Evolutionary conservation across 192 early-diverging fungal genomes (phyloP).

Genomic region (Backusella macrospora): DNA sequence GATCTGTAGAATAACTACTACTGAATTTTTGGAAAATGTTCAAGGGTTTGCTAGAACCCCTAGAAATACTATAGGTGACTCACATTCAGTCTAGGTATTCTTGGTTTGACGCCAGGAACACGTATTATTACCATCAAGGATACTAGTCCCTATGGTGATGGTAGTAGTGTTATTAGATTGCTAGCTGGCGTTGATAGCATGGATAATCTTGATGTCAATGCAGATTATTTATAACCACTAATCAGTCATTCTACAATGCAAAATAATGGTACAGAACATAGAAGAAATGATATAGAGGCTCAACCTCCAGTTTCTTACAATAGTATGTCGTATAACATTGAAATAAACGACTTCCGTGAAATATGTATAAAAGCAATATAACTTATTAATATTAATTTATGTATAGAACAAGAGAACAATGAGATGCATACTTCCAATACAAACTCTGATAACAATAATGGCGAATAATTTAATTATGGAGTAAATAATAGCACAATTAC

Average conservation of each 20-base stretch:
- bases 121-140: not conserved
- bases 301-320: not conserved
- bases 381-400: not conserved
- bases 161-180: slow-evolving; percentile 2
- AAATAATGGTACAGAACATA: not conserved
- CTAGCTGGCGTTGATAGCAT: not conserved
- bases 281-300: not conserved
- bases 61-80: not conserved
- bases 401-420: not conserved
- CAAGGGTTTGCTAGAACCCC: not conserved
- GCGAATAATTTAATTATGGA: not conserved
- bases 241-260: not conserved
- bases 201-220: not conserved
- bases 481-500: not conserved
- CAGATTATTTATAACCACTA: not conserved
- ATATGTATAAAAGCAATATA: not conserved
- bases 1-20: not conserved
- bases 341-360: not conserved
- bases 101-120: not conserved
- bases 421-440: not conserved
- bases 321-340: not conserved
- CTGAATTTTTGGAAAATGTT: not conserved
- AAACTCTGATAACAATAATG: not conserved
- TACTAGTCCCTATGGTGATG: slow-evolving; percentile 6
- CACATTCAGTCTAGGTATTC: not conserved